Conservation (phyloP, 2,329 filamentous ascomycete species). For the Aspergillus ochraceus region DNA sequence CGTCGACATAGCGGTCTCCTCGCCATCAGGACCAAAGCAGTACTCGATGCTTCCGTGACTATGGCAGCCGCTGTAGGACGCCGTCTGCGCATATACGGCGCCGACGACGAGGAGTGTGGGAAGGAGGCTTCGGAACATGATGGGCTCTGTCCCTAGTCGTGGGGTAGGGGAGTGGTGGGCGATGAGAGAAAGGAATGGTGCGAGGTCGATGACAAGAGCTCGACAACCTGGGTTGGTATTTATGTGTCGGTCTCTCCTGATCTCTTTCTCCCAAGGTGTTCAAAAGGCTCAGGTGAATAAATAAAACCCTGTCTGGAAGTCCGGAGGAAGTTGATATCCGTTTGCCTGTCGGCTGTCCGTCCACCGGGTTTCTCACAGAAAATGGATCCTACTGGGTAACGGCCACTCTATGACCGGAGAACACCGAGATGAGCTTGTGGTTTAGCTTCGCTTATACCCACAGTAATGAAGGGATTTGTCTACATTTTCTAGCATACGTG, state of each 20-base stretch:
- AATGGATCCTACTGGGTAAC: background rate
- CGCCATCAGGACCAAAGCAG: slow-evolving; percentile 30
- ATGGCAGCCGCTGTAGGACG: slow-evolving; percentile 28
- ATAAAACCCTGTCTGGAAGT: background rate
- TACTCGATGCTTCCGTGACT: slow-evolving; percentile 32
- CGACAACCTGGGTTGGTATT: background rate
- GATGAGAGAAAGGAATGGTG: background rate
- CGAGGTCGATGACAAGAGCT: background rate
- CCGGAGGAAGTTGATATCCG: background rate
- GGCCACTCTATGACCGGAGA: background rate
- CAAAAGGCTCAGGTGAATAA: background rate
- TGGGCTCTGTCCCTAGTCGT: background rate
- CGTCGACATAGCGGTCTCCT: slow-evolving; percentile 23
- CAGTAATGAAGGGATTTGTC: no score
- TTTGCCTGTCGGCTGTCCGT: background rate
- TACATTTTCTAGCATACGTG: no score
- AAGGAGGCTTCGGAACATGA: slow-evolving; percentile 2
- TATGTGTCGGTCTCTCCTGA: background rate
- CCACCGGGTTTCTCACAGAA: background rate
- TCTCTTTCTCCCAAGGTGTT: background rate
- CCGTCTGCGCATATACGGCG: slow-evolving; percentile 10
- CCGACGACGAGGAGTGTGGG: slow-evolving; percentile 1
- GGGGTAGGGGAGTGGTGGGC: background rate
- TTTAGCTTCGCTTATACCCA: background rate
- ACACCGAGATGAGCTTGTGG: background rate